Base-by-base conservation (phyloP, 441 rosid genomes). In the Cnidoscolus chayamansa region DNA sequence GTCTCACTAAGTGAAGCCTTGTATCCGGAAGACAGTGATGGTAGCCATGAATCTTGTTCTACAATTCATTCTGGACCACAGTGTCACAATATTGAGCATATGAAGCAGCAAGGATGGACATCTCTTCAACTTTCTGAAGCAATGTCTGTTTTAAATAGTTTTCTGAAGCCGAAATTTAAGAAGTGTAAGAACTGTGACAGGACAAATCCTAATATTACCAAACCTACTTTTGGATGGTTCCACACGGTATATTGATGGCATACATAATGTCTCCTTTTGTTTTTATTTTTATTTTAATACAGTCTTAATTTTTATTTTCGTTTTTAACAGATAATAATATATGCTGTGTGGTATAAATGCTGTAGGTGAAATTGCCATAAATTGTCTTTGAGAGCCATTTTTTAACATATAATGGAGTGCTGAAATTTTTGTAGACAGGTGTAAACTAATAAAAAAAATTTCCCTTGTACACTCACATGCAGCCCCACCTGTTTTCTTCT, bases 171-270 rank as follows among this genome's bases (percentile, higher is more conserved):
- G 51, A 83, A 76, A 54, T 17, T 73, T 55, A 78, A 40, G 61
- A 78, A 78, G 80, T 95, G 99, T 77, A 72, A 73, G 65, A 74
- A 72, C 50, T 95, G 99, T 68, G 3, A 58, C 4, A 83, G 81
- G 32, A 54, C 63, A 64, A 82, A 77, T 80, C 88, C 94, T 20
- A 56, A 40, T 25, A 78, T 95, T 69, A 81, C 76, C 58, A 95
- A 90, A 76, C 99, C 97, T 65, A 87, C 81, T 62, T 89, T 83
- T 72, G 99, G 95, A 78, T 95, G 97, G 98, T 73, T 95, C 82
- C 82, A 86, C 79, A 78, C 70, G 95, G 99, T 95, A 93, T 77
- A 74, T 58, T 35, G 61, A 60, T 64, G 59, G 15, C 50, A 53
- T 56, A 4, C 25, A 43, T 49, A 30, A 32, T 72, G 66, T 57